Percentiles rank a stretch among this genome's conserved stretches.
These are phyloP conservation scores for Escovopsis sp. DNA, from an alignment of 2,329 filamentous ascomycete species.

Conservation along the genomic window DNA sequence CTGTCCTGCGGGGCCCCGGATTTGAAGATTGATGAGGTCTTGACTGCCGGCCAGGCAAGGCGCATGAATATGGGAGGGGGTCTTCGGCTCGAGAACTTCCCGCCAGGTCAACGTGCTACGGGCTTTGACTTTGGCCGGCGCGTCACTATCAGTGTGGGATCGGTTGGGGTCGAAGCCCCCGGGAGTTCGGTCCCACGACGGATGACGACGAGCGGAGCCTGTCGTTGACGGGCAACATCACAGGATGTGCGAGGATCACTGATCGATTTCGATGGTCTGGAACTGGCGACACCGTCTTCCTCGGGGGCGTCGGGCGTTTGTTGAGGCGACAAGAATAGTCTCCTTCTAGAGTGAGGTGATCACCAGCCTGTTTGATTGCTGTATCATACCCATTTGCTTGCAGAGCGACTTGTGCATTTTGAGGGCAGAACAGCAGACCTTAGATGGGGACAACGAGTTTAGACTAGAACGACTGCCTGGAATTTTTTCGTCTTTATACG, in stretches of 20 bases:
- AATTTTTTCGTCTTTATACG: no score
- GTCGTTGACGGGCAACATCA: constrained; percentile 14
- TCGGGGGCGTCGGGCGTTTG: constrained; percentile 3
- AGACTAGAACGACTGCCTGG: no score
- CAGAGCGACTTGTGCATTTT: not conserved
- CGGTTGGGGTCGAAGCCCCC: constrained; percentile 6
- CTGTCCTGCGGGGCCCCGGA: constrained; percentile 36
- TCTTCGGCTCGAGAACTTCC: constrained; percentile 15
- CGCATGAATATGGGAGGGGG: constrained; percentile 39
- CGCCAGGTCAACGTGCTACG: constrained; percentile 11
- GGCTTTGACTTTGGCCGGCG: constrained; percentile 16
- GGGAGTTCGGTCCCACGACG: constrained; percentile 12
- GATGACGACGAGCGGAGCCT: constrained; percentile 15
- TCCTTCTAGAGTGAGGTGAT: not conserved
- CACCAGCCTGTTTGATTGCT: constrained; percentile 4
- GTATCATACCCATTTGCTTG: constrained; percentile 2
- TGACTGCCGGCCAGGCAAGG: constrained; percentile 40
- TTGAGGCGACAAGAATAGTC: constrained; percentile 2
- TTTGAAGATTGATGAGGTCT: constrained; percentile 19
- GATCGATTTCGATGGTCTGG: not conserved
- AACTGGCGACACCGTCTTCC: not conserved
- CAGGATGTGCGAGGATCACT: not conserved
- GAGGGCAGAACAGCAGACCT: not conserved
- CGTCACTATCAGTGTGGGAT: constrained; percentile 21
- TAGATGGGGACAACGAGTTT: not conserved